Percentiles rank a stretch among this genome's conserved stretches.
Evolutionary conservation across 345 rosid species (phyloP).

Genomic region (Xanthoceras sorbifolium): DNA sequence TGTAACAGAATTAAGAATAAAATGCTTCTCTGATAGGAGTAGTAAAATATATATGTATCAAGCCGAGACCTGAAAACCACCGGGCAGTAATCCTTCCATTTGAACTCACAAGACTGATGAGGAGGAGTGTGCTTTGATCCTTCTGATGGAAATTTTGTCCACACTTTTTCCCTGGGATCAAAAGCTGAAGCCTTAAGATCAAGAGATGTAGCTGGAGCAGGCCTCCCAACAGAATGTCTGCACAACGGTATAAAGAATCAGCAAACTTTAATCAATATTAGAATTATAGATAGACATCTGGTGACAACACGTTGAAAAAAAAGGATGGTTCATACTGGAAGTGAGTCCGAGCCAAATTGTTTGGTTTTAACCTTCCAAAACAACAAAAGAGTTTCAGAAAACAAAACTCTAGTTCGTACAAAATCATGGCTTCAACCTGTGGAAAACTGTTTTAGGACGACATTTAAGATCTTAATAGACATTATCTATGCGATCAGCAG

Average conservation of each 20-base stretch:
- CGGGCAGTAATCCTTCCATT: slow-evolving; percentile 98
- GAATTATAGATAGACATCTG: background rate
- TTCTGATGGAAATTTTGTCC: slow-evolving; percentile 95
- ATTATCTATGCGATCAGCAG: background rate
- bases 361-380: background rate
- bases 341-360: background rate
- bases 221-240: slow-evolving; percentile 94
- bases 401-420: background rate
- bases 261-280: background rate
- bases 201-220: slow-evolving; percentile 83
- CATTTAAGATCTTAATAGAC: background rate
- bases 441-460: background rate
- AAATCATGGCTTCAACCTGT: background rate
- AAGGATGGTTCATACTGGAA: background rate
- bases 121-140: slow-evolving; percentile 97
- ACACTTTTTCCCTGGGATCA: slow-evolving; percentile 91
- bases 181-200: slow-evolving; percentile 90
- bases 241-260: slow-evolving; percentile 14
- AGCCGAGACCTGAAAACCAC: slow-evolving; percentile 83
- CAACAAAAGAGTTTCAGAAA: background rate
- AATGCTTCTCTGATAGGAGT: background rate
- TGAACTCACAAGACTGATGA: slow-evolving; percentile 87
- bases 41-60: background rate
- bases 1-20: background rate
- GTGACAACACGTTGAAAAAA: background rate